Evolutionary conservation across 768 basidiomycete species (phyloP).

Genomic region (Auriscalpium vulgare): DNA sequence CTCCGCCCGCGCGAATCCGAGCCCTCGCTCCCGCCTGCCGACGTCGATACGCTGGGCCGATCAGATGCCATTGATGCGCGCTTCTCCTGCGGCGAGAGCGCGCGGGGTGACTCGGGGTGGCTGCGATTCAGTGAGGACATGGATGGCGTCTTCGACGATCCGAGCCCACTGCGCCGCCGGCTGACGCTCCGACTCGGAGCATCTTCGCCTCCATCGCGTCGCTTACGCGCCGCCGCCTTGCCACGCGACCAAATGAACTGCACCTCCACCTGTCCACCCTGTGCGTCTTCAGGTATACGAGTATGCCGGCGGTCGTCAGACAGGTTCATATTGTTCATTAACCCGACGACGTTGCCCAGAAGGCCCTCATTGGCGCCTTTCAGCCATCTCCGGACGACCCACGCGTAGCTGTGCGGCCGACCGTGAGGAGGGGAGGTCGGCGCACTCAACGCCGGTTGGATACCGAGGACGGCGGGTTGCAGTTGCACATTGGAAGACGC

Average conservation of each 20-base stretch:
- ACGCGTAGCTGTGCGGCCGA: conserved; percentile 51
- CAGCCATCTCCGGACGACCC: conserved; percentile 71
- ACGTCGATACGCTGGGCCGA: conserved; percentile 8
- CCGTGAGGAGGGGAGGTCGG: conserved; percentile 30
- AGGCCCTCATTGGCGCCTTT: conserved; percentile 46
- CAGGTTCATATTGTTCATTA: conserved; percentile 20
- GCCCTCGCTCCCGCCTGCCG: conserved; percentile 1
- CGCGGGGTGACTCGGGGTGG: neutral
- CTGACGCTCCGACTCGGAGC: neutral
- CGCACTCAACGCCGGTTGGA: conserved; percentile 58
- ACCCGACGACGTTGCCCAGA: conserved; percentile 37
- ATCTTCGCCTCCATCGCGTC: neutral
- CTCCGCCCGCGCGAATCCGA: neutral
- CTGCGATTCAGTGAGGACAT: conserved; percentile 2
- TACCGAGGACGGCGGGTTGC: conserved; percentile 51
- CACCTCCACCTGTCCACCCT: conserved; percentile 49
- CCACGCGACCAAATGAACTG: conserved; percentile 74
- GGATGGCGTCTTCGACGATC: neutral
- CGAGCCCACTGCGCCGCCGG: neutral
- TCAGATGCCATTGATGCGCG: conserved; percentile 9
- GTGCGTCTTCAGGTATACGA: neutral
- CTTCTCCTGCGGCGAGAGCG: neutral
- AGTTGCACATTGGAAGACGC: conserved; percentile 14
- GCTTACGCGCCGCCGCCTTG: conserved; percentile 21
- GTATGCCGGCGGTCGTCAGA: conserved; percentile 16